Base-by-base conservation (phyloP, 2,329 filamentous ascomycete species). In the Cladosporium sp. region DNA sequence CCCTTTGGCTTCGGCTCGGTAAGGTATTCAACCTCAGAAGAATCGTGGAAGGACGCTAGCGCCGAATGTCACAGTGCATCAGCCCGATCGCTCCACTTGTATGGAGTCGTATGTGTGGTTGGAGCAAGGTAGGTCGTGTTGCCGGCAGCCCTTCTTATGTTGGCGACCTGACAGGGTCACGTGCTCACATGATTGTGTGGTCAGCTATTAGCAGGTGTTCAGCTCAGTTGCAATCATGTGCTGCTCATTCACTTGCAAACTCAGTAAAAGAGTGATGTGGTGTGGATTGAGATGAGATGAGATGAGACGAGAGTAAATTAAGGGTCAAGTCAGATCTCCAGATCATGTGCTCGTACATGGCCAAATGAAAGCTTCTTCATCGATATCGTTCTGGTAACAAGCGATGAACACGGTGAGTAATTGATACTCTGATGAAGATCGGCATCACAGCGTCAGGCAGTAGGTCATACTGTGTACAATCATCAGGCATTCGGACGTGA, bases 41-140 rank as follows among this genome's bases (percentile, higher is more conserved):
- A 33, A 31, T 31, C 55, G 28, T 35, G 33, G 31, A 57, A 40
- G 55, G 55, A 33, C 33, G 21, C 55, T 57, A 57, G 55, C 55
- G 55, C 37, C 10, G 29, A 57, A 5, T 40, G 29, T 37, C n/a
- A 21, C 21, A 33, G 31, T 37, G 55, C 55, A 37, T n/a, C 31
- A 57, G 55, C 55, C 55, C 55, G 55, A 40, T 57, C 31, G 40
- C 55, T 57, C 55, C 55, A 57, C 55, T 57, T 57, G 29, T 29
- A 33, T n/a, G 52, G 52, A 55, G 52, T 55, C 52, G 52, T 55
- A 12, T 52, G 28, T 29, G 52, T 53, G 49, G 49, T 37, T 23
- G 31, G 33, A 28, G 46, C 31, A 53, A 49, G 37, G 46, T 26
- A 49, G 28, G 21, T 29, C 28, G 46, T 44, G 46, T 21, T 10